Percentiles rank a stretch among this genome's conserved stretches.
phyloP scores from a whole-genome alignment of 2,329 filamentous ascomycete species.

The Delphinella strobiligena region DNA sequence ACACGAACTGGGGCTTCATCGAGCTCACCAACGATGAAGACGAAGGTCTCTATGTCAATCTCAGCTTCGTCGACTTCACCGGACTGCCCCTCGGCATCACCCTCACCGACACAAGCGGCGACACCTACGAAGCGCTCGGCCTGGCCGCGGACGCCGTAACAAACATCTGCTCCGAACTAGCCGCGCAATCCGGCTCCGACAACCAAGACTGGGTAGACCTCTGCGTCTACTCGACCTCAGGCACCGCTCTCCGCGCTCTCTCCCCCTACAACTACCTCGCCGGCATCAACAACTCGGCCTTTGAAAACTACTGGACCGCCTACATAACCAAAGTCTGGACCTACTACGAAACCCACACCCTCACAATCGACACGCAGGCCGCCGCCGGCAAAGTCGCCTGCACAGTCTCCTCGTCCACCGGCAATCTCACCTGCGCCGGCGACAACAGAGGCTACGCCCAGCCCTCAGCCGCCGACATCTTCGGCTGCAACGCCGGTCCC shows the following conservation, averaged over 20 bases:
- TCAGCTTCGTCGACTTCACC: constrained; percentile 21
- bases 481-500: constrained; percentile 54
- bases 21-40: constrained; percentile 36
- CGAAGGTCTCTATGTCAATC: constrained; percentile 30
- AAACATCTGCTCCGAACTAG: constrained; percentile 41
- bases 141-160: constrained; percentile 45
- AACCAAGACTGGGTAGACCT: constrained; percentile 51
- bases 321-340: constrained; percentile 42
- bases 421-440: constrained; percentile 30
- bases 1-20: constrained; percentile 30
- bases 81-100: constrained; percentile 40
- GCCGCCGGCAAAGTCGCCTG: constrained; percentile 42
- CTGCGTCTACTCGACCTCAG: constrained; percentile 30
- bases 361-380: constrained; percentile 55
- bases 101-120: constrained; percentile 38
- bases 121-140: constrained; percentile 43
- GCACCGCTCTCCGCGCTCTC: constrained; percentile 27
- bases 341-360: constrained; percentile 30
- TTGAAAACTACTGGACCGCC: constrained; percentile 36
- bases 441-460: constrained; percentile 38
- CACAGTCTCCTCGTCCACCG: constrained; percentile 24
- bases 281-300: constrained; percentile 30
- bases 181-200: constrained; percentile 42
- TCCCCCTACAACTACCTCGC: constrained; percentile 30
- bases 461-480: constrained; percentile 52